phyloP scores from a whole-genome alignment of 257 asterid genomes.

The Solanum chilense region DNA sequence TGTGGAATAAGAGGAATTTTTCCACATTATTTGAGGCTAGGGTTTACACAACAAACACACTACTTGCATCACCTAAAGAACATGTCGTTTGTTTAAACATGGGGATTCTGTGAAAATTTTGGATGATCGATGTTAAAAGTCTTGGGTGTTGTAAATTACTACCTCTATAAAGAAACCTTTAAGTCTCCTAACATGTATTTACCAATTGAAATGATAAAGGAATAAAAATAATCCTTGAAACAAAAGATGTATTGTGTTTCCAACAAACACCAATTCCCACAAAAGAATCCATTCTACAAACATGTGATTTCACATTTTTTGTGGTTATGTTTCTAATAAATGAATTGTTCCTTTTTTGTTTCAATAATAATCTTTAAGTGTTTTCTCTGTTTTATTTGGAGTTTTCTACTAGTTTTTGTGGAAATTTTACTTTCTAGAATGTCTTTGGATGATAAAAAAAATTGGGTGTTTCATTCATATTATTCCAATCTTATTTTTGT shows the following conservation, averaged over 20 bases:
- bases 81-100: not conserved
- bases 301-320: not conserved
- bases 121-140: not conserved
- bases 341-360: too few relatives aligned
- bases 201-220: not conserved
- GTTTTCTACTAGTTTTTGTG: not conserved
- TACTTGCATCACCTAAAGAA: not conserved
- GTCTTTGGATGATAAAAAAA: not conserved
- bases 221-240: not conserved
- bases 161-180: not conserved
- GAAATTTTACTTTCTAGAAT: not conserved
- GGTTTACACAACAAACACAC: not conserved
- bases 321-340: not conserved
- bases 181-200: too few relatives aligned
- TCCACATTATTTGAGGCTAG: not conserved
- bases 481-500: too few relatives aligned
- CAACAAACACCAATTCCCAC: not conserved
- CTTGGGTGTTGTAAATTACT: not conserved
- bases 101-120: not conserved
- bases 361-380: not conserved
- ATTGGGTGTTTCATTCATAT: not conserved
- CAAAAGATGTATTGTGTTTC: not conserved
- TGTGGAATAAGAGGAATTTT: not conserved
- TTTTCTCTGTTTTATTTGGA: not conserved
- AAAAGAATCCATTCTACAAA: not conserved